phyloP scores from a whole-genome alignment of 139 green algal genomes.

The Ettlia oleoabundans region DNA sequence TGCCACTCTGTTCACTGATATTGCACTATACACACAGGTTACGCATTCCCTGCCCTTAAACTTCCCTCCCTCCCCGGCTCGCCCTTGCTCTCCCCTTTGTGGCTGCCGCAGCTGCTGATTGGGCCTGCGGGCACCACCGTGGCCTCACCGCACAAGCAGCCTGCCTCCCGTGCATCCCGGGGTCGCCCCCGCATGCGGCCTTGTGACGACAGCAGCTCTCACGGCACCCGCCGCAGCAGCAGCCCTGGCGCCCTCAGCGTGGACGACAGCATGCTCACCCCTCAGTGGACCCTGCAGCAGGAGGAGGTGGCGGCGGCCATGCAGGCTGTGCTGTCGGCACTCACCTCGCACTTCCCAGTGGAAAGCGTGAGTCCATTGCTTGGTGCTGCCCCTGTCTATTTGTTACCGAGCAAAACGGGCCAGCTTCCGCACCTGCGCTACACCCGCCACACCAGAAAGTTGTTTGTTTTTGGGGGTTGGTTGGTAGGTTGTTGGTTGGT shows the following conservation, averaged over 20 bases:
- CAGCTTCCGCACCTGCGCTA: no score
- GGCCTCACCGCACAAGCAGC: neutral
- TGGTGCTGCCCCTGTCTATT: no score
- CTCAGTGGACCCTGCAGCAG: slow-evolving; percentile 36
- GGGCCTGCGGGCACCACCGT: neutral
- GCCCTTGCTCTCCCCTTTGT: no score
- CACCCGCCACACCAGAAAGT: no score
- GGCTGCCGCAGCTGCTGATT: slow-evolving; percentile 25
- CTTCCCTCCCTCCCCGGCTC: no score
- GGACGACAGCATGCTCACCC: neutral
- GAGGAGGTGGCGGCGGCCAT: slow-evolving; percentile 38
- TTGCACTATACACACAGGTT: no score
- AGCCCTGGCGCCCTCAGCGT: neutral
- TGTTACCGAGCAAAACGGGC: no score
- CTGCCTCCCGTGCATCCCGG: neutral
- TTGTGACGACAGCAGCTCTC: neutral
- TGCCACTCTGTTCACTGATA: no score
- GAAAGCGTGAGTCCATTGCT: slow-evolving; percentile 7
- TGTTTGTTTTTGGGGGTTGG: no score
- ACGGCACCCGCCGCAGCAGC: neutral
- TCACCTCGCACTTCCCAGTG: slow-evolving; percentile 38
- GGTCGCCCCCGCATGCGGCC: neutral
- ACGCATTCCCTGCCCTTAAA: no score
- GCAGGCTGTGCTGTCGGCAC: slow-evolving; percentile 30
- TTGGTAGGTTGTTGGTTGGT: no score